phyloP scores from a whole-genome alignment of 805 yeast species.

The Suhomyces sp. region DNA sequence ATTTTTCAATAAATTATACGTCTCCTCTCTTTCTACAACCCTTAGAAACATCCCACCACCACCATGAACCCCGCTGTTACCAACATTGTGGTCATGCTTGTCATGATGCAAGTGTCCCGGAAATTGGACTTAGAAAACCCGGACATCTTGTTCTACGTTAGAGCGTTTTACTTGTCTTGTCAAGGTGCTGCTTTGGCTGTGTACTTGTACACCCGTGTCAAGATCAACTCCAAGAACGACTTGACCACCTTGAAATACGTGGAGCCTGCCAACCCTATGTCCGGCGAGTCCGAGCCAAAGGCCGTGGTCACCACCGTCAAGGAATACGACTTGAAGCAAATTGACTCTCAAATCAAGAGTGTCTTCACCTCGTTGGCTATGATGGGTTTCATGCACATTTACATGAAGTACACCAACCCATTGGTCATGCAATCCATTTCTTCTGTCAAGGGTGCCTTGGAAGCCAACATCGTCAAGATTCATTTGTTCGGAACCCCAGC shows the following conservation, averaged over 20 bases:
- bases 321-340: slow-evolving; percentile 91
- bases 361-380: slow-evolving; percentile 87
- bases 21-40: too few relatives aligned
- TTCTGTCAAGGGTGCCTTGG: slow-evolving; percentile 86
- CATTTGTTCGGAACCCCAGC: slow-evolving; percentile 84
- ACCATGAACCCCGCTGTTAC: slow-evolving; percentile 84
- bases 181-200: slow-evolving; percentile 63
- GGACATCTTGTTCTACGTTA: slow-evolving; percentile 64
- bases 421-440: slow-evolving; percentile 91
- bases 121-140: slow-evolving; percentile 88
- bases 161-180: slow-evolving; percentile 68
- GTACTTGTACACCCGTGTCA: slow-evolving; percentile 61
- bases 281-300: slow-evolving; percentile 70
- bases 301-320: slow-evolving; percentile 87
- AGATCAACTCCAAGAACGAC: slow-evolving; percentile 76
- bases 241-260: slow-evolving; percentile 89
- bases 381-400: slow-evolving; percentile 98
- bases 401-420: slow-evolving; percentile 97
- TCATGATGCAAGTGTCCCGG: slow-evolving; percentile 94
- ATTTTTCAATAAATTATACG: too few relatives aligned
- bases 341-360: slow-evolving; percentile 75
- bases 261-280: slow-evolving; percentile 76
- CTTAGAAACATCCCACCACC: too few relatives aligned
- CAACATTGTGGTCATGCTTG: slow-evolving; percentile 86
- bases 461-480: slow-evolving; percentile 86